Base-by-base conservation (phyloP, 495 filamentous ascomycete genomes). In the Darksidea phi region DNA sequence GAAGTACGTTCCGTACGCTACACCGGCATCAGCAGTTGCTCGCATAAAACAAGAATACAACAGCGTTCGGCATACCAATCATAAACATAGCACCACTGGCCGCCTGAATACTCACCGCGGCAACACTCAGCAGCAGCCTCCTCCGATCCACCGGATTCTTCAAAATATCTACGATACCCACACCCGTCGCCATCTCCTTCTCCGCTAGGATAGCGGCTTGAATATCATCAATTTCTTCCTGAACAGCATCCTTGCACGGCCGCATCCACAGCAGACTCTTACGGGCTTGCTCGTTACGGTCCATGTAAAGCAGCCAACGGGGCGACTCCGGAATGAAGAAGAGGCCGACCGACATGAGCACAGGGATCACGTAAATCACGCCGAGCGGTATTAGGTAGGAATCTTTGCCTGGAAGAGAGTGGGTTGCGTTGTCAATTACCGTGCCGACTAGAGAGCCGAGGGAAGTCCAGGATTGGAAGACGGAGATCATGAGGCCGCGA, bases 271-370 rank as follows among this genome's bases (percentile, higher is more conserved):
- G 56, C 43, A 84, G 73, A 0, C 79, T 66, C 58, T 72, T 75
- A 50, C 70, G 71, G 20, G 81, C 84, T 49, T 80, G 71, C 4
- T 79, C 80, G n/a, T 72, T 54, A 41, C 73, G 74, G 6, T 78
- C 76, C 41, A 76, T 71, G 45, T 77, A 76, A 37, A 85, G 74
- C 28, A 88, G 73, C 84, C 85, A 88, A 37, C 85, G 79, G 0
- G 85, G 85, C 6, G 80, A 82, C 63, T 87, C 84, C 8, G 84
- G 83, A 41, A 87, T 79, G 70, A 87, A 83, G 64, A 84, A 72
- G 10, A 87, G 63, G 11, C 75, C 78, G 32, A 77, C 67, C 21
- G 74, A 68, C 45, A 86, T 56, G 60, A 87, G 68, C 7, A 73
- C 72, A 0, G 84, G 84, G 5, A 86, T 72, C 32, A 86, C 70